Evolutionary conservation across 495 filamentous ascomycete species (phyloP), one percentile per base, ranked within the genome.

Genomic region (Sabuloglossum arenarium): DNA sequence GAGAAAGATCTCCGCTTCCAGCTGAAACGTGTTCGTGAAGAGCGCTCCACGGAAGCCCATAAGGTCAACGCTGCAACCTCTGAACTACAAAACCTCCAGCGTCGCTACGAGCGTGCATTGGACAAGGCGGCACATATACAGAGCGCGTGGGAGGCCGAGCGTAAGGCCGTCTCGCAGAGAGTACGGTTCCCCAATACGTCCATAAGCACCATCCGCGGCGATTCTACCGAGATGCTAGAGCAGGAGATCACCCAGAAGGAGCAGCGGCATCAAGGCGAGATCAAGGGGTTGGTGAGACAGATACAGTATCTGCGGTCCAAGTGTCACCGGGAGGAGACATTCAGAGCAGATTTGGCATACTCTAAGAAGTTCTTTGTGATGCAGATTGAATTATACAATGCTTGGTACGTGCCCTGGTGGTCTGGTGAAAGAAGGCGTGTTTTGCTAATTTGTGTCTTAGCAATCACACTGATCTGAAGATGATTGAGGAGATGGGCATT

Each of bases 391-490:
- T 78, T 79, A 68, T 88, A 77, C 66, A 78, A 76, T 61, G 80
- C 84, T 70, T 98, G 90, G 91, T 96, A 80, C 62, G 86, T 81
- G 45, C 39, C 50, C 37, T 57, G 43, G 19, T 59, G 42, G 58
- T 39, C 51, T 32, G 45, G 34, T 59, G 10, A 54, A 25, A 39
- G 46, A 30, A 58, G 53, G 42, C 19, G 14, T 16, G 14, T 16
- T 39, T 39, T 46, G 56, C 52, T 57, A 28, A 60, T 37, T 45
- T 57, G 32, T 9, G 23, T 12, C 54, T 69, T 63, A 96, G 90
- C 67, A 98, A 96, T 73, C 82, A 90, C 68, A 86, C 84, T 59
- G 86, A 96, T 64, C 78, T 98, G 31, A 76, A 79, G 42, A 82
- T 94, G 65, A 79, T 97, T 56, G 74, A 79, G 57, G 75, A 82